phyloP scores from a whole-genome alignment of 225 moss, liverwort and hornwort genomes.

The Physcomitrellopsis africana region DNA sequence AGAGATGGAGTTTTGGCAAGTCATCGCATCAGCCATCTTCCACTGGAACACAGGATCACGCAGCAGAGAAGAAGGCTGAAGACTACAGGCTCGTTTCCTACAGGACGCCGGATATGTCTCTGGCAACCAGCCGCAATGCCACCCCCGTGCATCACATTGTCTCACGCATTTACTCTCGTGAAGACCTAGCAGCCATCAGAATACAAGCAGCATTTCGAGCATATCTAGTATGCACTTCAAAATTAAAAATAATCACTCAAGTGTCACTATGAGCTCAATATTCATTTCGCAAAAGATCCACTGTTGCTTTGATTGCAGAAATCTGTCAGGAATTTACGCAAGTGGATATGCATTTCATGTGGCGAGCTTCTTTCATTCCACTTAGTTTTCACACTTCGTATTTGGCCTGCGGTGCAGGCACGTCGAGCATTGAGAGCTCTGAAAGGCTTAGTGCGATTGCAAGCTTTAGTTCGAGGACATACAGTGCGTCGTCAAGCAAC shows the following conservation, averaged over 20 bases:
- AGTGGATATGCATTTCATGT: background rate
- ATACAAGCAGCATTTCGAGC: slow-evolving; percentile 90
- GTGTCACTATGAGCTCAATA: too few relatives aligned
- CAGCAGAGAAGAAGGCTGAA: slow-evolving; percentile 54
- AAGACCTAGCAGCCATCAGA: slow-evolving; percentile 84
- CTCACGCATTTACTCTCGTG: slow-evolving; percentile 28
- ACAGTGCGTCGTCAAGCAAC: slow-evolving; percentile 64
- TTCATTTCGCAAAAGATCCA: too few relatives aligned
- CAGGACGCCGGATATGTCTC: slow-evolving; percentile 42
- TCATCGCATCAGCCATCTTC: slow-evolving; percentile 53
- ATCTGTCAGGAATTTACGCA: background rate
- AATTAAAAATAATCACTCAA: background rate
- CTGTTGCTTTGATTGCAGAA: too few relatives aligned
- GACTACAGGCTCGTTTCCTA: slow-evolving; percentile 39
- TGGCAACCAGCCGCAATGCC: slow-evolving; percentile 39
- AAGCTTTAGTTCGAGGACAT: slow-evolving; percentile 62
- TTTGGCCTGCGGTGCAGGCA: slow-evolving; percentile 33
- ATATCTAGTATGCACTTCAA: slow-evolving; percentile 58
- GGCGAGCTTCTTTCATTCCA: background rate
- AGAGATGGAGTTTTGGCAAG: slow-evolving; percentile 86
- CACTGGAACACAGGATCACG: slow-evolving; percentile 46
- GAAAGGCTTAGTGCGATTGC: slow-evolving; percentile 56
- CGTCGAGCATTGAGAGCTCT: slow-evolving; percentile 62
- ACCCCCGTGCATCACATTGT: slow-evolving; percentile 41
- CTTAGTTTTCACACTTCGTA: background rate